A percentile compares a stretch with the other conserved stretches of the same genome.
These are phyloP conservation scores for Pythium sp. DNA, from an alignment of 352 stramenopile species.

Conservation along the genomic window DNA sequence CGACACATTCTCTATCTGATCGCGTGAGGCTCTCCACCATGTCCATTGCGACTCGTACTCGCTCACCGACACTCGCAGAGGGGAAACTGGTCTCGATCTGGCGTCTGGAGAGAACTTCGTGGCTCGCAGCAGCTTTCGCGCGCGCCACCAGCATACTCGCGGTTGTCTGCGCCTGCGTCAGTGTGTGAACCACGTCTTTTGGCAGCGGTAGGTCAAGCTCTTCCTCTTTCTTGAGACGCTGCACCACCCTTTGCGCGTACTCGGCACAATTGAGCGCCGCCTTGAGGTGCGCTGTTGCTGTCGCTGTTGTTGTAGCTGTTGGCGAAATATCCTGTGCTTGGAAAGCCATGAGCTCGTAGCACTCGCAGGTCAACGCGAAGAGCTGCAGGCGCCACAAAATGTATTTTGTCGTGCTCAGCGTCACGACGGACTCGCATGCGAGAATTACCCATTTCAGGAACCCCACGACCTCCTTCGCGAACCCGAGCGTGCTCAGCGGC, in stretches of 20 bases:
- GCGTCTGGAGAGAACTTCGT: constrained; percentile 25
- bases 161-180: constrained; percentile 44
- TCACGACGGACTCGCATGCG: constrained; percentile 47
- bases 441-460: constrained; percentile 70
- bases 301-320: constrained; percentile 12
- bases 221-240: constrained; percentile 66
- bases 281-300: constrained; percentile 23
- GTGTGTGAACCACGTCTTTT: constrained; percentile 25
- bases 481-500: constrained; percentile 44
- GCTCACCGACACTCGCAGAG: constrained; percentile 16
- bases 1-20: constrained; percentile 9
- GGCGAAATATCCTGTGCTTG: constrained; percentile 7
- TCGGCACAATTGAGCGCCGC: constrained; percentile 44
- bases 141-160: constrained; percentile 31
- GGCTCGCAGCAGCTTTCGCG: constrained; percentile 20
- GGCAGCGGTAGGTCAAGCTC: constrained; percentile 69
- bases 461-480: constrained; percentile 44
- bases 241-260: constrained; percentile 33
- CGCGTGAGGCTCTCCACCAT: constrained; percentile 24
- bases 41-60: constrained; percentile 42
- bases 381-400: constrained; percentile 65
- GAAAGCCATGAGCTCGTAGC: constrained; percentile 55
- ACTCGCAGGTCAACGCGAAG: constrained; percentile 46
- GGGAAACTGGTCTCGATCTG: constrained; percentile 29
- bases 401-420: constrained; percentile 62